Base-by-base conservation (phyloP, 495 filamentous ascomycete genomes). In the Penicillium nucicola region DNA sequence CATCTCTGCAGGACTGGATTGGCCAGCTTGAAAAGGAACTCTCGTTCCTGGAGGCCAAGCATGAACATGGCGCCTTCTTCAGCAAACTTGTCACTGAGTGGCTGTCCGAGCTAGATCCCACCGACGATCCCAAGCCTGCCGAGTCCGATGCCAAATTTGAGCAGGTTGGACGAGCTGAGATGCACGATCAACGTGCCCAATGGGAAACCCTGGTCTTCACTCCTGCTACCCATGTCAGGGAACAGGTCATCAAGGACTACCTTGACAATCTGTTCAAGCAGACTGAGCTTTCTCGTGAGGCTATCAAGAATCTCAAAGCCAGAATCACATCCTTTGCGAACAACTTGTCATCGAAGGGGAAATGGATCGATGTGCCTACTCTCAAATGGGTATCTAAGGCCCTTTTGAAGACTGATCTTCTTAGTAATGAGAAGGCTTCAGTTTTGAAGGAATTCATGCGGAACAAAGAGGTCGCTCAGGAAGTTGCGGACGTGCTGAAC, bases 401-500 rank as follows among this genome's bases (percentile, higher is more conserved):
- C 3, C 64, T 87, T 12, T 52, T 84, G 14, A 66, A 66, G 9
- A 76, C 77, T 1, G 82, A 84, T 35, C 70, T 85, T 14, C 71
- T 86, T 13, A 72, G 75, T 4, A 76, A 82, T 33, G 81, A 86
- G 50, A 86, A 85, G 55, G 66, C 69, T 4, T 61, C 66, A 12
- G 77, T 80, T 5, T 56, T 87, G 33, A 79, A 77, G 50, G 83
- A 86, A 45, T 85, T 86, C 50, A 69, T 77, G 43, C 70, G 68
- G 22, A 84, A 83, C 48, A 58, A 72, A 0, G 67, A 77, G 18
- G 80, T 87, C 12, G 60, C 81, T 0, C 64, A 68, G 32, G 85
- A 88, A 52, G 74, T 88, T 4, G 76, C 75, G 1, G 83, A 88
- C 58, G 84, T 88, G 13, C 62, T 88, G 35, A 88, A 86, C 54